phyloP scores from a whole-genome alignment of 768 basidiomycete species.

The Cyclocybe cylindracea region DNA sequence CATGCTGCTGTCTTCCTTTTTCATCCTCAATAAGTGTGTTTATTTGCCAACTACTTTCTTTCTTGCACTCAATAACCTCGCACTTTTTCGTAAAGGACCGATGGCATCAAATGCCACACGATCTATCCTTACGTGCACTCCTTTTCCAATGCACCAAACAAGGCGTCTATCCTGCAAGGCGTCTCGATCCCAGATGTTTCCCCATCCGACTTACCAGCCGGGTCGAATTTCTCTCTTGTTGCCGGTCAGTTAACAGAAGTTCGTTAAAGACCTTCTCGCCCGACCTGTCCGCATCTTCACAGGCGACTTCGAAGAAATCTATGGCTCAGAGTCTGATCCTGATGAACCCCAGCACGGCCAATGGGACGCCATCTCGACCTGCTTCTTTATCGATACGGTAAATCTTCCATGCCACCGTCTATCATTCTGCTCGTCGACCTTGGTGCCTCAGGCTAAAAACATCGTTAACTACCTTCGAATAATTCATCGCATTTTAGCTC shows the following conservation, averaged over 20 bases:
- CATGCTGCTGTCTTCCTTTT: constrained; percentile 89
- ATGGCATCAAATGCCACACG: constrained; percentile 64
- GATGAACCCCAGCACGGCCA: constrained; percentile 70
- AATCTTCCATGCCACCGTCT: constrained; percentile 15
- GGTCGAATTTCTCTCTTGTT: constrained; percentile 77
- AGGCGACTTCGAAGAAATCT: constrained; percentile 95
- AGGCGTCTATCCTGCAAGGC: constrained; percentile 60
- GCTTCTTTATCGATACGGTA: constrained; percentile 97
- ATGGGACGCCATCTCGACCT: constrained; percentile 92
- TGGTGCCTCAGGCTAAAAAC: constrained; percentile 71
- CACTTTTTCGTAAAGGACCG: constrained; percentile 47
- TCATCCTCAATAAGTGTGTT: constrained; percentile 80
- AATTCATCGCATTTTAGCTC: constrained; percentile 79
- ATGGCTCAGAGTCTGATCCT: constrained; percentile 57
- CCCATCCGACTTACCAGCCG: constrained; percentile 67
- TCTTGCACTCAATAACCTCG: neutral
- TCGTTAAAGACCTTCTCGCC: constrained; percentile 1
- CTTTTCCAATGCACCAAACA: constrained; percentile 77
- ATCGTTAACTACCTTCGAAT: constrained; percentile 89
- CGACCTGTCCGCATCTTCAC: constrained; percentile 5
- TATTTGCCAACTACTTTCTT: neutral
- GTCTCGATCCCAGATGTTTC: constrained; percentile 83
- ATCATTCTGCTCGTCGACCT: neutral
- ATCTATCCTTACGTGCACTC: constrained; percentile 92
- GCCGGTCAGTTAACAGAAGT: constrained; percentile 55